phyloP scores from a whole-genome alignment of 768 basidiomycete genomes.

The Collybia sordida region DNA sequence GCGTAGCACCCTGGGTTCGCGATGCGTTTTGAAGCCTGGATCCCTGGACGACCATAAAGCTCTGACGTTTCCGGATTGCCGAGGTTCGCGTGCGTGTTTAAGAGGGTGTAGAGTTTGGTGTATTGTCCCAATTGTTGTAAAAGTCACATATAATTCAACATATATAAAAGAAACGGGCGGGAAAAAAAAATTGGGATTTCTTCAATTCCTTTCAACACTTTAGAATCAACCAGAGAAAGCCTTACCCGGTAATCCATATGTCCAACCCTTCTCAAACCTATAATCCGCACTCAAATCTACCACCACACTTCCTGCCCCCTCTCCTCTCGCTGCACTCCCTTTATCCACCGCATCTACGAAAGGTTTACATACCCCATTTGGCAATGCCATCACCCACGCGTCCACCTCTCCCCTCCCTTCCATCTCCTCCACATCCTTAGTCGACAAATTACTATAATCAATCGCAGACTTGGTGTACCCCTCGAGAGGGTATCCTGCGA shows the following conservation, averaged over 20 bases:
- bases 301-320: conserved; percentile 66
- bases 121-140: neutral
- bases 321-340: conserved; percentile 45
- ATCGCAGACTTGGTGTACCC: conserved; percentile 79
- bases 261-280: conserved; percentile 93
- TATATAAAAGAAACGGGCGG: conserved; percentile 25
- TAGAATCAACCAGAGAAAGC: conserved; percentile 36
- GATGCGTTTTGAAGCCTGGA: conserved; percentile 78
- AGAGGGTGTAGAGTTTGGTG: too few species aligned
- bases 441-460: conserved; percentile 77
- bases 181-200: conserved; percentile 26
- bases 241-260: conserved; percentile 99
- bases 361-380: conserved; percentile 96
- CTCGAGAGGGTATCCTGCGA: conserved; percentile 77
- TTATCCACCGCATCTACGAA: conserved; percentile 96
- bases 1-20: conserved; percentile 99
- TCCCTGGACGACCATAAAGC: conserved; percentile 72
- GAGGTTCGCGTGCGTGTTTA: too few species aligned
- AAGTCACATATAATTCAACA: conserved; percentile 16
- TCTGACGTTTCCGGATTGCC: conserved; percentile 59
- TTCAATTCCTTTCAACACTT: conserved; percentile 18
- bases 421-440: conserved; percentile 80
- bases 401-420: conserved; percentile 90
- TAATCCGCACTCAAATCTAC: conserved; percentile 95
- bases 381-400: conserved; percentile 98